These are phyloP conservation scores for Pseudognaphalium luteoalbum DNA, from an alignment of 129 eudicot species.

Conservation along the genomic window DNA sequence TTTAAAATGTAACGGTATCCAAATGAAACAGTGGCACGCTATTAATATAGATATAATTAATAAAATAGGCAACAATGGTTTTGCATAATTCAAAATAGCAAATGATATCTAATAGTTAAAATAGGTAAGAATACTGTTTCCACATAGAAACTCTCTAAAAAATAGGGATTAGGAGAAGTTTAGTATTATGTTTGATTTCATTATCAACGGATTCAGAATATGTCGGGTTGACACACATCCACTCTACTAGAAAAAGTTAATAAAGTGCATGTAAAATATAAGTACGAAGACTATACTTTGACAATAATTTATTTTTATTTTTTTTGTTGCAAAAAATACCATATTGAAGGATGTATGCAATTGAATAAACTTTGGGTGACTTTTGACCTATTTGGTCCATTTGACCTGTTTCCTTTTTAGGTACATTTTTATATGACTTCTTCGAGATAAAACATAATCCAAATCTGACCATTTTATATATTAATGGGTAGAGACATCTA, in stretches of 20 bases:
- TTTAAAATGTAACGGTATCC: constrained; percentile 9
- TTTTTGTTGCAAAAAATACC: background rate
- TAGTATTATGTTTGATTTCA: background rate
- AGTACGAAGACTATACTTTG: background rate
- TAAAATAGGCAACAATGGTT: no score
- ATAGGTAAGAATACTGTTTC: background rate
- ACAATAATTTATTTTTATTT: background rate
- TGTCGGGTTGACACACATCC: background rate
- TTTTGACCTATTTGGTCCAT: background rate
- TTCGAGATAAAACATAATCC: background rate
- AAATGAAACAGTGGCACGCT: background rate
- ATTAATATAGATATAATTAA: background rate
- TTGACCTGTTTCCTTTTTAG: background rate
- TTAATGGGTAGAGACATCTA: background rate
- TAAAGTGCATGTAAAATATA: background rate
- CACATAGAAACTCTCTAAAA: background rate
- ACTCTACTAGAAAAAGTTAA: background rate
- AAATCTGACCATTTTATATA: background rate
- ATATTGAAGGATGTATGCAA: background rate
- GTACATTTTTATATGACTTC: background rate
- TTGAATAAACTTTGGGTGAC: background rate
- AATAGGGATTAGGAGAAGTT: background rate
- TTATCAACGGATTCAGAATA: background rate
- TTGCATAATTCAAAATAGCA: background rate
- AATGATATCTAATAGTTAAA: background rate